Evolutionary conservation across 768 basidiomycete genomes (phyloP).

Genomic region (Pulveroboletus sp.): DNA sequence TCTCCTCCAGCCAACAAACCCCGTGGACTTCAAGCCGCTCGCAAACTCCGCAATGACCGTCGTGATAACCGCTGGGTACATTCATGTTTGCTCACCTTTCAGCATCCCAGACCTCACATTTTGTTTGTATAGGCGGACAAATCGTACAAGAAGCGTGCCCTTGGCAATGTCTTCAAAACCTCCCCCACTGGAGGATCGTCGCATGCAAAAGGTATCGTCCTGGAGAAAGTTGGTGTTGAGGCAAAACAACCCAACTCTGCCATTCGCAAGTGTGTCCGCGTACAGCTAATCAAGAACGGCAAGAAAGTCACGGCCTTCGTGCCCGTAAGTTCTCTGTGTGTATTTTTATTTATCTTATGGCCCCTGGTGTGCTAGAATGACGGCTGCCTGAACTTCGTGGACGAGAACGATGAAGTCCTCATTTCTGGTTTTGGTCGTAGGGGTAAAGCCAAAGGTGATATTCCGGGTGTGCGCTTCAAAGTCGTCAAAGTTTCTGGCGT

Average conservation of each 20-base stretch:
- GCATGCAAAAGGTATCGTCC: conserved; percentile 99
- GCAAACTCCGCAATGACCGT: conserved; percentile 93
- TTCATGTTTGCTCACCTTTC: not conserved
- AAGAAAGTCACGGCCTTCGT: conserved; percentile 99
- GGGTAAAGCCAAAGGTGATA: conserved; percentile 99
- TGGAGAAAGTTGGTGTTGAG: conserved; percentile 99
- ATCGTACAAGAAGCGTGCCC: conserved; percentile 97
- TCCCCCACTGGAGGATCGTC: conserved; percentile 99
- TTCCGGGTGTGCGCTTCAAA: conserved; percentile 99
- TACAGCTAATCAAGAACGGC: conserved; percentile 99
- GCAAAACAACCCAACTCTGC: conserved; percentile 99
- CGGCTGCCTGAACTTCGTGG: conserved; percentile 97
- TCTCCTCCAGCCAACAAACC: conserved; percentile 84
- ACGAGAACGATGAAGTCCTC: conserved; percentile 99
- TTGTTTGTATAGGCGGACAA: conserved; percentile 76
- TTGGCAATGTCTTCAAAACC: conserved; percentile 99
- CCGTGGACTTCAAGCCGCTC: conserved; percentile 96
- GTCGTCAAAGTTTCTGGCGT: conserved; percentile 99
- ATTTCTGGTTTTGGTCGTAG: conserved; percentile 99
- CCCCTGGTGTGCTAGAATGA: conserved; percentile 58
- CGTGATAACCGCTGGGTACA: conserved; percentile 94
- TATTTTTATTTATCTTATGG: conserved; percentile 1
- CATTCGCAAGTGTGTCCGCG: conserved; percentile 99
- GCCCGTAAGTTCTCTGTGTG: conserved; percentile 55
- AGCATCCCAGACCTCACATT: conserved; percentile 12